phyloP scores from a whole-genome alignment of 2,329 filamentous ascomycete species.

The Eurotiales sp. region DNA sequence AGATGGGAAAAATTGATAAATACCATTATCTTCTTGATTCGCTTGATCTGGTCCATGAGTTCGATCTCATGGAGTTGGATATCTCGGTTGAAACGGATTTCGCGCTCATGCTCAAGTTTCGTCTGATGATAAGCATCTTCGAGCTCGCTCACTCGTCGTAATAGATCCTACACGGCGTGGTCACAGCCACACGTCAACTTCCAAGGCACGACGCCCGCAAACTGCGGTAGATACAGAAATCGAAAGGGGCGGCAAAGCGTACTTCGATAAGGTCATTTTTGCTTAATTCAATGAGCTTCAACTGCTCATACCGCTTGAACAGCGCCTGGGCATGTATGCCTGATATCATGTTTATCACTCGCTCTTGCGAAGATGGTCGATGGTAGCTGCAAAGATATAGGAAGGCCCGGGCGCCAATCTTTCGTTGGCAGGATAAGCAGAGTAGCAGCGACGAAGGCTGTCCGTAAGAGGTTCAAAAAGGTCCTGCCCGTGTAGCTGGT shows the following conservation, averaged over 20 bases:
- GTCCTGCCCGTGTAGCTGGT: background rate
- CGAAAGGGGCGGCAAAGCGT: conserved; percentile 11
- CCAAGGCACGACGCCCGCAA: conserved; percentile 11
- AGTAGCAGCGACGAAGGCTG: conserved; percentile 5
- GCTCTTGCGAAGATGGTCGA: no score
- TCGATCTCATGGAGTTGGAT: conserved; percentile 46
- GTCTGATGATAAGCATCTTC: conserved; percentile 42
- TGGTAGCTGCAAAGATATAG: conserved; percentile 8
- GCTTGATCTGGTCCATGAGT: conserved; percentile 45
- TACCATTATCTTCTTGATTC: conserved; percentile 46
- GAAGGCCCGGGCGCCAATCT: conserved; percentile 11
- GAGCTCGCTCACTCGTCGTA: conserved; percentile 42
- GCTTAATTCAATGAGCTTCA: conserved; percentile 42
- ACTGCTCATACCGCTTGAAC: conserved; percentile 42
- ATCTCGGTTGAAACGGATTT: conserved; percentile 46
- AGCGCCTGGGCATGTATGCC: conserved; percentile 32
- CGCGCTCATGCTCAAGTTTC: conserved; percentile 46
- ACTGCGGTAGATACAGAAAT: conserved; percentile 3
- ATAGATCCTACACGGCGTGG: conserved; percentile 38
- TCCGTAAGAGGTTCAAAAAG: background rate
- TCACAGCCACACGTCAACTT: conserved; percentile 20
- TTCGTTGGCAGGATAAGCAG: background rate
- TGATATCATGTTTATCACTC: conserved; percentile 17
- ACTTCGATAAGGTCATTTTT: conserved; percentile 50
- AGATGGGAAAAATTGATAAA: background rate